A percentile compares a stretch with the other conserved stretches of the same genome.
Evolutionary conservation across 2,329 filamentous ascomycete species (phyloP).

Genomic region (Shiraia sp.): DNA sequence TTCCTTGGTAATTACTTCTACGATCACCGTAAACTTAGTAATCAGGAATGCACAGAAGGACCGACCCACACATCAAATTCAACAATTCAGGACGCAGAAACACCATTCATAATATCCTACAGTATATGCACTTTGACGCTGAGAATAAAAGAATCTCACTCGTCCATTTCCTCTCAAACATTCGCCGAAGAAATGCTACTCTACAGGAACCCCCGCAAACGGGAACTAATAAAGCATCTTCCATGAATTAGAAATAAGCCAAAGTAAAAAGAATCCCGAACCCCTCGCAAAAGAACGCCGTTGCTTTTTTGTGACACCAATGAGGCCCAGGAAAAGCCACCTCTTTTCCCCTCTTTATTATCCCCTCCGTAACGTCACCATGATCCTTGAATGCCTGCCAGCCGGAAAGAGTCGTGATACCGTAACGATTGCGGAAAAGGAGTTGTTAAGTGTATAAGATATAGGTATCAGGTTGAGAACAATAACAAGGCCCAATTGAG

Average conservation of each 20-base stretch:
- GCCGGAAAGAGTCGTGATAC: slow-evolving; percentile 25
- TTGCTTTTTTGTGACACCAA: slow-evolving; percentile 20
- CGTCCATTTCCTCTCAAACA: slow-evolving; percentile 6
- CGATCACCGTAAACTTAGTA: too few species aligned
- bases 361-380: slow-evolving; percentile 9
- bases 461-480: slow-evolving; percentile 20
- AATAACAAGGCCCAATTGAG: slow-evolving; percentile 16
- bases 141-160: slow-evolving; percentile 4
- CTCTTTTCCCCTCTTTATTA: slow-evolving; percentile 3
- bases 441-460: slow-evolving; percentile 14
- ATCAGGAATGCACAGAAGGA: too few species aligned
- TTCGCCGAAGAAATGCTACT: slow-evolving; percentile 28
- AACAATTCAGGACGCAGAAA: too few species aligned
- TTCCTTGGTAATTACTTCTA: too few species aligned
- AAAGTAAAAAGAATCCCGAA: slow-evolving; percentile 7
- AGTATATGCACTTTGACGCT: slow-evolving; percentile 22
- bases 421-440: slow-evolving; percentile 15
- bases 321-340: slow-evolving; percentile 8
- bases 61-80: too few species aligned
- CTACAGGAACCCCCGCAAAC: slow-evolving; percentile 20
- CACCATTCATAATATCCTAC: slow-evolving; percentile 23
- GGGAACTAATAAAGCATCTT: slow-evolving; percentile 14
- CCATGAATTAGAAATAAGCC: slow-evolving; percentile 5
- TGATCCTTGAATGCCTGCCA: slow-evolving; percentile 31
- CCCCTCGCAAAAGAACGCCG: slow-evolving; percentile 14